These are phyloP conservation scores for Royoungia palumana DNA, from an alignment of 768 basidiomycete species.

Conservation along the genomic window DNA sequence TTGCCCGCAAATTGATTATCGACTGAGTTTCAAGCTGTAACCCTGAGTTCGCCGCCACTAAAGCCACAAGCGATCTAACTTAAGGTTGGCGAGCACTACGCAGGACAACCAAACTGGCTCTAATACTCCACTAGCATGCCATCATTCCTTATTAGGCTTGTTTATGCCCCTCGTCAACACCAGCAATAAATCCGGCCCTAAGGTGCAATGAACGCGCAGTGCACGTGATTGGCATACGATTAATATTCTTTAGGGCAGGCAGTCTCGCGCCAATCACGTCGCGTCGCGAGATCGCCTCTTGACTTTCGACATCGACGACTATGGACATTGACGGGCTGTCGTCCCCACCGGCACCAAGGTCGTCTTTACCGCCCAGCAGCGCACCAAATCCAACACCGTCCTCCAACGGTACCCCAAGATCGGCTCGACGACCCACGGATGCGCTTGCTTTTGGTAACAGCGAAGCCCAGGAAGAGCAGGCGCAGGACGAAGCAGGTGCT, in stretches of 20 bases:
- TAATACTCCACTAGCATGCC: too few relatives aligned
- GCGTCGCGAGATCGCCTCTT: slow-evolving; percentile 25
- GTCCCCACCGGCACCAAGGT: slow-evolving; percentile 52
- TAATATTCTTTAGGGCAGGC: slow-evolving; percentile 39
- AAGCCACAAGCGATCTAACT: too few relatives aligned
- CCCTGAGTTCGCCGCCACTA: slow-evolving; percentile 97
- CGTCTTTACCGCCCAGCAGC: slow-evolving; percentile 53
- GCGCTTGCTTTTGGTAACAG: slow-evolving; percentile 55
- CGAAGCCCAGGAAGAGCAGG: slow-evolving; percentile 39
- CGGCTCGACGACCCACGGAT: slow-evolving; percentile 42
- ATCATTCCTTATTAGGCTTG: too few relatives aligned
- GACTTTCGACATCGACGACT: slow-evolving; percentile 4
- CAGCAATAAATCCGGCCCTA: too few relatives aligned
- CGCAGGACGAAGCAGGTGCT: slow-evolving; percentile 38
- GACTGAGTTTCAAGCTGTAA: too few relatives aligned
- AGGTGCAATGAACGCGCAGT: too few relatives aligned
- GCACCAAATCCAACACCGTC: slow-evolving; percentile 40
- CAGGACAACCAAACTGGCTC: too few relatives aligned
- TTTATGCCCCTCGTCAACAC: too few relatives aligned
- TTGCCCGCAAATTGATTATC: too few relatives aligned
- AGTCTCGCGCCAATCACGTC: slow-evolving; percentile 38
- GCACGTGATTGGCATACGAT: slow-evolving; percentile 10
- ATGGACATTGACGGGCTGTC: slow-evolving; percentile 61
- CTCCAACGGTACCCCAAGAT: slow-evolving; percentile 33
- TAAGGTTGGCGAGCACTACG: too few relatives aligned